Evolutionary conservation across 805 yeast species (phyloP).

Genomic region (Pichia eremophila): DNA sequence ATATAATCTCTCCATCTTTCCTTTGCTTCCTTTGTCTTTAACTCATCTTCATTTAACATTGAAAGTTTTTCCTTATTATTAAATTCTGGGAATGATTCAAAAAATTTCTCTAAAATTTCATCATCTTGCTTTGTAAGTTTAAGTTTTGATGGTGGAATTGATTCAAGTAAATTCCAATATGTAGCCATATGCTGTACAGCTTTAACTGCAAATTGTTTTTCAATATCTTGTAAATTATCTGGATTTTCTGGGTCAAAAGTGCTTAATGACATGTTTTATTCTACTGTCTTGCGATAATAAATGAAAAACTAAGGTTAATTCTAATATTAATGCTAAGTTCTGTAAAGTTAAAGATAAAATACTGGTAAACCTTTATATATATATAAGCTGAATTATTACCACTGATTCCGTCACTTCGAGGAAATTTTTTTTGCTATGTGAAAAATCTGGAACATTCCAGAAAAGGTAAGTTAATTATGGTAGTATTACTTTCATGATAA

Average conservation of each 20-base stretch:
- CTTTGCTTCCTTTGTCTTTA: constrained; percentile 76
- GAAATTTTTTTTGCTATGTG: neutral
- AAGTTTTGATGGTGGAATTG: constrained; percentile 70
- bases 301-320: too few relatives aligned
- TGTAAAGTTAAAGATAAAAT: too few relatives aligned
- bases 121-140: constrained; percentile 66
- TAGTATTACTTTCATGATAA: too few relatives aligned
- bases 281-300: too few relatives aligned
- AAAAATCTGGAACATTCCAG: neutral
- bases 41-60: constrained; percentile 60
- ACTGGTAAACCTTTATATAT: too few relatives aligned
- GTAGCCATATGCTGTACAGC: constrained; percentile 95
- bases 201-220: constrained; percentile 94
- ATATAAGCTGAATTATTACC: too few relatives aligned
- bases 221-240: constrained; percentile 91
- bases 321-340: too few relatives aligned
- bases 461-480: too few relatives aligned
- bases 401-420: too few relatives aligned
- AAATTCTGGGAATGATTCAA: constrained; percentile 84
- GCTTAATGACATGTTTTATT: constrained; percentile 7
- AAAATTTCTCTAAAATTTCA: constrained; percentile 50
- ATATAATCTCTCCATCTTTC: constrained; percentile 86
- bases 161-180: constrained; percentile 74
- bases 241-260: constrained; percentile 67
- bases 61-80: constrained; percentile 47